Evolutionary conservation across 2,329 filamentous ascomycete species (phyloP).

Genomic region (Claviceps citrina): DNA sequence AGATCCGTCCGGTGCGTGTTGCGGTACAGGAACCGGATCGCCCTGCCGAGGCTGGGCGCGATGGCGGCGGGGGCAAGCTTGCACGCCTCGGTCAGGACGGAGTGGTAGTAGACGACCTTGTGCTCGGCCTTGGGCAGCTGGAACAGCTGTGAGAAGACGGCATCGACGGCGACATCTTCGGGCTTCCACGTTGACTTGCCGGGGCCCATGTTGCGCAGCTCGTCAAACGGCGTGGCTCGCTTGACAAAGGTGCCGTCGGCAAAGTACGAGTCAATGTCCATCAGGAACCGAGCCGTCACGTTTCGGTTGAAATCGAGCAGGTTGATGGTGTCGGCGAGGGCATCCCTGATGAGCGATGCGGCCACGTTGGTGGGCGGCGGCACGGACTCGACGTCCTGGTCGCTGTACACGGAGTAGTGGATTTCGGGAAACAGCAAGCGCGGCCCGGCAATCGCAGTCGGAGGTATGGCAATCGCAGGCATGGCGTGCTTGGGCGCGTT

Average conservation of each 20-base stretch:
- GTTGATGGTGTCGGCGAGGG: conserved; percentile 83
- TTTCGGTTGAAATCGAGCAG: conserved; percentile 86
- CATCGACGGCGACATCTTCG: conserved; percentile 93
- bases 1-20: conserved; percentile 71
- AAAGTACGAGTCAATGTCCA: conserved; percentile 92
- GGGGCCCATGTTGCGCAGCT: conserved; percentile 53
- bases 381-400: conserved; percentile 80
- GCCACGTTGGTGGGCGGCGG: conserved; percentile 62
- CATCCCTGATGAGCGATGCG: conserved; percentile 70
- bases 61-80: conserved; percentile 95
- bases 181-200: conserved; percentile 80
- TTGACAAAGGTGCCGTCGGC: conserved; percentile 81
- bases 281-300: conserved; percentile 70
- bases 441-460: conserved; percentile 57
- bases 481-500: conserved; percentile 59
- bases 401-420: conserved; percentile 80
- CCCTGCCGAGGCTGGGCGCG: conserved; percentile 80
- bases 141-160: conserved; percentile 89
- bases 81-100: conserved; percentile 85
- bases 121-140: conserved; percentile 76
- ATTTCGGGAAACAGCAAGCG: conserved; percentile 78
- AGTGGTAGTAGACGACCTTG: conserved; percentile 93
- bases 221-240: conserved; percentile 82
- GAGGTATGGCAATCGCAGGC: conserved; percentile 60
- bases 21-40: conserved; percentile 81